A percentile compares a stretch with the other conserved stretches of the same genome.
phyloP scores from a whole-genome alignment of 1,284 basidiomycete species.

The Tranzscheliella williamsii region DNA sequence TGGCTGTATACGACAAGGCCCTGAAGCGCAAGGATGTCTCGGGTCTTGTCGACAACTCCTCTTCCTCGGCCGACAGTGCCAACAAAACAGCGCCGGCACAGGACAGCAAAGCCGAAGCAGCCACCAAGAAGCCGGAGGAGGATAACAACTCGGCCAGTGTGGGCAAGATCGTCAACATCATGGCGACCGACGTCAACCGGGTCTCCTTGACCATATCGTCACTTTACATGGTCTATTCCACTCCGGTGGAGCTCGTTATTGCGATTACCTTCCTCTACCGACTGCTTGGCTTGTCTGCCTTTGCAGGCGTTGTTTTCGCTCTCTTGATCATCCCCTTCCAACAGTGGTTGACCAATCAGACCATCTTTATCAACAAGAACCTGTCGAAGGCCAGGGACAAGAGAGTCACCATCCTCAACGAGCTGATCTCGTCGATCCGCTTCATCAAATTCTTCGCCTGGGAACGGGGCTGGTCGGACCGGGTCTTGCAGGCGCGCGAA shows the following conservation, averaged over 20 bases:
- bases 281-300: conserved; percentile 76
- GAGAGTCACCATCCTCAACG: conserved; percentile 56
- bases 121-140: conserved; percentile 4
- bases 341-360: conserved; percentile 72
- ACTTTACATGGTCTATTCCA: conserved; percentile 75
- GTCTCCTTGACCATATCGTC: conserved; percentile 87
- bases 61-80: conserved; percentile 61
- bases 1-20: conserved; percentile 85
- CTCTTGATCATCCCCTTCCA: conserved; percentile 70
- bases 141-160: conserved; percentile 23
- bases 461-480: conserved; percentile 63
- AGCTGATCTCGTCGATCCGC: conserved; percentile 56
- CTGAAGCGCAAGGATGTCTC: conserved; percentile 81
- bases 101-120: conserved; percentile 24
- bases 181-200: conserved; percentile 85
- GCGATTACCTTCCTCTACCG: conserved; percentile 70
- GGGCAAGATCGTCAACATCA: conserved; percentile 86
- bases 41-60: conserved; percentile 69
- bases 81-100: no score
- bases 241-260: conserved; percentile 64
- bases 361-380: conserved; percentile 74
- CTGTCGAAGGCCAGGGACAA: conserved; percentile 88
- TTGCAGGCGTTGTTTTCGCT: conserved; percentile 81
- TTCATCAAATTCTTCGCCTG: conserved; percentile 58
- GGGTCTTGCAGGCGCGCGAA: conserved; percentile 72